Percentiles rank a stretch among this genome's conserved stretches.
These are phyloP conservation scores for Hypericum perforatum DNA, from an alignment of 345 rosid species.

Conservation along the genomic window DNA sequence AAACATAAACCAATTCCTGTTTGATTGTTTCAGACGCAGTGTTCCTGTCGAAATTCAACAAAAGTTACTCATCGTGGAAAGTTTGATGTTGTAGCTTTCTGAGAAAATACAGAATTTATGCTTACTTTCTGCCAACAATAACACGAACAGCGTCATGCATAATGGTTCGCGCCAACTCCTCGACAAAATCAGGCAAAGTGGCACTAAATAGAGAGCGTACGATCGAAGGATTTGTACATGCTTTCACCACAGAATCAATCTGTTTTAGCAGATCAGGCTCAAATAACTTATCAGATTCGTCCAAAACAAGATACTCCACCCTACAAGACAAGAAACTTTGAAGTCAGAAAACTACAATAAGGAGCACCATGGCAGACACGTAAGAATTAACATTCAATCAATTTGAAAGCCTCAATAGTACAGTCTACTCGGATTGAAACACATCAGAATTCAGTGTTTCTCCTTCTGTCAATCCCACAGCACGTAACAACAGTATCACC, in stretches of 20 bases:
- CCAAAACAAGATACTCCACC: constrained; percentile 90
- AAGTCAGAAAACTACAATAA: background rate
- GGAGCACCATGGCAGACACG: no score
- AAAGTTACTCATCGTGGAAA: constrained; percentile 1
- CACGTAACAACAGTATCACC: background rate
- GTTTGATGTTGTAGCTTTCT: background rate
- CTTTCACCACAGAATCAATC: constrained; percentile 82
- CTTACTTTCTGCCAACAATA: constrained; percentile 89
- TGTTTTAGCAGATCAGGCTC: constrained; percentile 81
- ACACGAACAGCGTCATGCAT: constrained; percentile 97
- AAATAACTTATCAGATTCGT: constrained; percentile 97
- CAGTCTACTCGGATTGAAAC: no score
- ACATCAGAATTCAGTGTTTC: no score
- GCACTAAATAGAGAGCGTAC: constrained; percentile 88
- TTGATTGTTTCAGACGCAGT: constrained; percentile 73
- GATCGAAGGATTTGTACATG: constrained; percentile 84
- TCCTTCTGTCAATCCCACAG: no score
- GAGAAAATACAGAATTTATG: constrained; percentile 3
- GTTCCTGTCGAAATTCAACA: constrained; percentile 42
- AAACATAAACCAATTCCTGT: constrained; percentile 82
- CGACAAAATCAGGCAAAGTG: constrained; percentile 87
- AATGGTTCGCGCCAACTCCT: constrained; percentile 85
- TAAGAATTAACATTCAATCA: no score
- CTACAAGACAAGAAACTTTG: constrained; percentile 25
- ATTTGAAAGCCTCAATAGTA: no score